Evolutionary conservation across 257 asterid species (phyloP).

Genomic region (Nicotiana knightiana): DNA sequence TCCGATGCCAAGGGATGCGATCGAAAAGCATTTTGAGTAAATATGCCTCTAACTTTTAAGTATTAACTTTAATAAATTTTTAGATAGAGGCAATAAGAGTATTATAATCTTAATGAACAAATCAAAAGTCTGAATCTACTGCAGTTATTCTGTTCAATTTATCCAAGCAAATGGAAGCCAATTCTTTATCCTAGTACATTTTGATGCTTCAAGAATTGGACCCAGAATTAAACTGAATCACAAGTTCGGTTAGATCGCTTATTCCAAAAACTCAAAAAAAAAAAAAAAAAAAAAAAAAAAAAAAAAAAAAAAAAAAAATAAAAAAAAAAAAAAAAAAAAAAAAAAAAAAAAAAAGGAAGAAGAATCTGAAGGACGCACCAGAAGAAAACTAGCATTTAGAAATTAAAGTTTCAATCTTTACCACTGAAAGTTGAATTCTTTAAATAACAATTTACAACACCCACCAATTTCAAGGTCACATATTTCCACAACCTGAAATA

Average conservation of each 20-base stretch:
- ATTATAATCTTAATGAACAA: not conserved
- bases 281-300: not conserved
- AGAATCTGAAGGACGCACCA: not conserved
- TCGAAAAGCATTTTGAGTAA: constrained; percentile 20
- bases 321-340: not conserved
- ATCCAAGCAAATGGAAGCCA: not conserved
- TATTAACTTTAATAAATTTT: not conserved
- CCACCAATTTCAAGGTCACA: not conserved
- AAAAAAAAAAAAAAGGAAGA: not conserved
- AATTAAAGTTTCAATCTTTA: not conserved
- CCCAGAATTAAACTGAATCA: not conserved
- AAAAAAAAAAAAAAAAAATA: not conserved
- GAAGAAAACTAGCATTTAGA: not conserved
- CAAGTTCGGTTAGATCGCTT: not conserved
- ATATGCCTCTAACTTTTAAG: constrained; percentile 25
- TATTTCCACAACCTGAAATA: not conserved
- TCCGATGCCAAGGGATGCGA: constrained; percentile 9
- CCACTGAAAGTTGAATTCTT: not conserved
- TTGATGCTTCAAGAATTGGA: not conserved
- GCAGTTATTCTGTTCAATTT: not conserved
- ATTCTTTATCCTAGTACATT: not conserved
- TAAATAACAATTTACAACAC: not conserved
- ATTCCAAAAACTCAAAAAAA: not conserved
- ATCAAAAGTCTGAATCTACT: not conserved
- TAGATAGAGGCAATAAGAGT: not conserved